Base-by-base conservation (phyloP, 768 basidiomycete species). In the Steccherinum ochraceum region DNA sequence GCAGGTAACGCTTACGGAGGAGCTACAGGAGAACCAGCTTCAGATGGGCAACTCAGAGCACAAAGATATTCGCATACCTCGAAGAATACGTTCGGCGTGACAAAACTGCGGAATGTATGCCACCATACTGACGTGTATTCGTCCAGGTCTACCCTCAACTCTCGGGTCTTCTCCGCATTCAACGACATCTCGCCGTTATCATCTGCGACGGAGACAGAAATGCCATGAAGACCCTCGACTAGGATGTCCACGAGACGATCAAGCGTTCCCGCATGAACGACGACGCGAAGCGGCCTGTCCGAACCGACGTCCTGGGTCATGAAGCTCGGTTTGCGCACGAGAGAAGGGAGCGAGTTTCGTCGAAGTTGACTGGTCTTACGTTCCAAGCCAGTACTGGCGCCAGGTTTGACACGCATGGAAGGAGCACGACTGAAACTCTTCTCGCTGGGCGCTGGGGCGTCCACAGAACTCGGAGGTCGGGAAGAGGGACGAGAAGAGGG, bases 111-210 rank as follows among this genome's bases (percentile, higher is more conserved):
- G 62, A 88, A 93, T 18, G 80, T 79, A 54, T 77, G 83, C 88
- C 89, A 93, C 88, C 89, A 93, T 2, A 89, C 78, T 41, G 72
- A 73, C 2, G 81, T 74, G 67, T 88, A 92, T 60, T 91, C 89
- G 1, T 61, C 69, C 42, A 81, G 77, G 67, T 92, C 89, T 12
- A 92, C 77, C 21, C 81, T 71, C 40, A 91, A 69, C 45, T 87
- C 82, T 26, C 87, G 72, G 0, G 85, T 86, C 69, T 80, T 86
- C 1, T 83, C 81, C 56, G 88, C 86, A 19, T 81, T 71, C 40
- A 92, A 65, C 0, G 87, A 81, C 71, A 86, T 89, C 64, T 92
- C 88, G 0, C 90, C 90, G 57, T 89, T 91, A 61, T 92, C 89
- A 56, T 93, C 89, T 0, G 90, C 81, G 3, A 89, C 85, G 0